Conservation (phyloP, 2,329 filamentous ascomycete species). For the Simplicillium aogashimaense region DNA sequence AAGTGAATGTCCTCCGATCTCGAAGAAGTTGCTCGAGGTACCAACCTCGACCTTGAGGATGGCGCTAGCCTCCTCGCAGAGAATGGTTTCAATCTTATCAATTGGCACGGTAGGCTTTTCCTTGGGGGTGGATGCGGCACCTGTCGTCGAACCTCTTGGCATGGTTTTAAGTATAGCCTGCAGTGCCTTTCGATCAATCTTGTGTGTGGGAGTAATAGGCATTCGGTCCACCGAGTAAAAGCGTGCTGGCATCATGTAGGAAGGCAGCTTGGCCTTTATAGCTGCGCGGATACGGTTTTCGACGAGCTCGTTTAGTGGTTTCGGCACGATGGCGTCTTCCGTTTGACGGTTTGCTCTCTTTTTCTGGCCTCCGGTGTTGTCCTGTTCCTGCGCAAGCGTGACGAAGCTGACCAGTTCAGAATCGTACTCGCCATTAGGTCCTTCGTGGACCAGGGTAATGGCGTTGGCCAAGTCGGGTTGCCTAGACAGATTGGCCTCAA, state of each 20-base stretch:
- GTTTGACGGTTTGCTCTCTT: too few relatives aligned
- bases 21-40: conserved; percentile 9
- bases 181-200: conserved; percentile 13
- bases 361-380: too few relatives aligned
- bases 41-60: conserved; percentile 5
- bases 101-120: background rate
- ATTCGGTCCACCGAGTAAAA: conserved; percentile 14
- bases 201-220: conserved; percentile 16
- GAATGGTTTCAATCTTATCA: conserved; percentile 2
- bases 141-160: too few relatives aligned
- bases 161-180: too few relatives aligned
- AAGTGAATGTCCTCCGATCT: conserved; percentile 9
- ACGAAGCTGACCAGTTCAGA: too few relatives aligned
- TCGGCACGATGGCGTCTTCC: too few relatives aligned
- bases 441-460: too few relatives aligned
- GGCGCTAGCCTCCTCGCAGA: conserved; percentile 7
- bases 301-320: conserved; percentile 1
- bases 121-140: background rate
- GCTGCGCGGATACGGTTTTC: background rate
- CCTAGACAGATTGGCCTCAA: too few relatives aligned
- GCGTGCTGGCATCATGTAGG: conserved; percentile 16
- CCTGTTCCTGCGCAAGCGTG: too few relatives aligned
- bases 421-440: too few relatives aligned
- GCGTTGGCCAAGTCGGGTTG: conserved; percentile 11
- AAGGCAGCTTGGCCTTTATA: conserved; percentile 7